Evolutionary conservation across 2,329 filamentous ascomycete genomes (phyloP), one percentile per base, ranked within the genome.

Genomic region (Aspergillus fijiensis): DNA sequence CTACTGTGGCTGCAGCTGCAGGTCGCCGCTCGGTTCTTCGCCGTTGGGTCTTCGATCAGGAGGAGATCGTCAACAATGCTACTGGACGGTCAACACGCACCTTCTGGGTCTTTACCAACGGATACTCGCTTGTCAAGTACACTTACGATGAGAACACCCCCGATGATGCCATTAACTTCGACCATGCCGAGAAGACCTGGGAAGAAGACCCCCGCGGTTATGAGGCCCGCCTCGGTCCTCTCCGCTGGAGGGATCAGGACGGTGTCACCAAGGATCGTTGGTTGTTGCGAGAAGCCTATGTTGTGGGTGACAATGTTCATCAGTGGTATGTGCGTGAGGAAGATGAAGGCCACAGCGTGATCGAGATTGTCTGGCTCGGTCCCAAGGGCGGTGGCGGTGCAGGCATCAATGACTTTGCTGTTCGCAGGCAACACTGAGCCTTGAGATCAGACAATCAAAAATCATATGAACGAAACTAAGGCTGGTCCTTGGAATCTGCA

Each of bases 101-200:
- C 23, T 79, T 78, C 70, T 79, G 76, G 76, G 73, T 79, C 12
- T 60, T 79, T 60, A 79, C 77, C 59, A 79, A 79, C 58, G 77
- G 77, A 23, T 78, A 78, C 62, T 79, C 77, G 2, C 65, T 79
- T 33, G 73, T 78, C 49, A 75, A 76, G 61, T 79, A 79, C 60
- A 78, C 75, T 1, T 73, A 77, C 49, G 71, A 72, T 27, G 69
- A 72, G 55, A 67, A 68, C 49, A 70, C 72, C 4, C 69, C 74
- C 1, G 72, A 77, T 53, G 71, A 77, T 65, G 72, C 70, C n/a
- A 76, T 79, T 60, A 72, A 78, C 65, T 79, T 79, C 27, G 75
- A 78, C 60, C 69, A 73, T 25, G 68, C 71, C n/a, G 77, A 79
- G 65, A 77, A 77, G 70, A 79, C 77, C 16, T 79, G 77, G 77